phyloP scores from a whole-genome alignment of 2,329 filamentous ascomycete genomes.

The Clonostachys rosea region DNA sequence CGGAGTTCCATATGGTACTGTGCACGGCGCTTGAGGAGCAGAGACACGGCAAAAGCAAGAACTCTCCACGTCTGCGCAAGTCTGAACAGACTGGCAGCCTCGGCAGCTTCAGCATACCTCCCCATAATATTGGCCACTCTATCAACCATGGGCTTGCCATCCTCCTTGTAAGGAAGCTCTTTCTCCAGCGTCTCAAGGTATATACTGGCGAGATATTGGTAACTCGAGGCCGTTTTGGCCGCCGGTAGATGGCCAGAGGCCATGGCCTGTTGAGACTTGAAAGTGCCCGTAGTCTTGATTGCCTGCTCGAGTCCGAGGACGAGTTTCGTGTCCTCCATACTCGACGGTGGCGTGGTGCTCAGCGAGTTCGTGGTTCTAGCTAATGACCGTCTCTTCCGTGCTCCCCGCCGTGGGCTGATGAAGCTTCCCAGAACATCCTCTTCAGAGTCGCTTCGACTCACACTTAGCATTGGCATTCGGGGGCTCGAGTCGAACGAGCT shows the following conservation, averaged over 20 bases:
- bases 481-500: slow-evolving; percentile 26
- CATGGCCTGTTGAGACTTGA: slow-evolving; percentile 58
- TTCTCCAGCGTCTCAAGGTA: slow-evolving; percentile 51
- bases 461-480: slow-evolving; percentile 44
- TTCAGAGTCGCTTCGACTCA: slow-evolving; percentile 60
- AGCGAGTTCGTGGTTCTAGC: slow-evolving; percentile 37
- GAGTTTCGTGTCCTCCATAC: slow-evolving; percentile 25
- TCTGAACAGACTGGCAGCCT: slow-evolving; percentile 50
- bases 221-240: slow-evolving; percentile 42
- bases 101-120: slow-evolving; percentile 52
- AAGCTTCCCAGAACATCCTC: slow-evolving; percentile 55
- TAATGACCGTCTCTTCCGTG: slow-evolving; percentile 34
- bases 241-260: slow-evolving; percentile 54
- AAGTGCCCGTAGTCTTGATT: slow-evolving; percentile 51
- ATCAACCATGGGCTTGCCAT: slow-evolving; percentile 31
- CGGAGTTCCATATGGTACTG: slow-evolving; percentile 44
- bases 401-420: slow-evolving; percentile 39
- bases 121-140: slow-evolving; percentile 48
- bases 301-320: slow-evolving; percentile 52
- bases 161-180: slow-evolving; percentile 36
- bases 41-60: slow-evolving; percentile 48
- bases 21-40: slow-evolving; percentile 49
- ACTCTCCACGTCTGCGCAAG: slow-evolving; percentile 63
- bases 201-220: slow-evolving; percentile 49
- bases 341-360: slow-evolving; percentile 48